Conservation (phyloP, 345 rosid species). For the Citrus australasica region DNA sequence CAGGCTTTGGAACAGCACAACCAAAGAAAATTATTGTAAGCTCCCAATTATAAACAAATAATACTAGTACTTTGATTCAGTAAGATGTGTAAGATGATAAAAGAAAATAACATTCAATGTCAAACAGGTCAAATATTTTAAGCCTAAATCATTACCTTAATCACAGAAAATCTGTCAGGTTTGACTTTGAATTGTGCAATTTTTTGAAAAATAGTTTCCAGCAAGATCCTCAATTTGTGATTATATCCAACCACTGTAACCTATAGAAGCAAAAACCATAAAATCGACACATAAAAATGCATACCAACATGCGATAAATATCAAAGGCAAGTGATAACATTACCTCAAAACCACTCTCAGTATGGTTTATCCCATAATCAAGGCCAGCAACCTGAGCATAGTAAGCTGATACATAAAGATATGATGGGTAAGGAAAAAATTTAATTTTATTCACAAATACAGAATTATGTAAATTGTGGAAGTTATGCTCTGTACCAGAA, state of each 20-base stretch:
- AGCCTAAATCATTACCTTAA: conserved; percentile 53
- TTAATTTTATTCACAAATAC: background rate
- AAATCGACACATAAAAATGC: background rate
- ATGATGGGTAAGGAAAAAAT: background rate
- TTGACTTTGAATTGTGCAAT: conserved; percentile 74
- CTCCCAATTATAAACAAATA: background rate
- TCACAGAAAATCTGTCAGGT: conserved; percentile 77
- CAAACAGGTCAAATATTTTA: background rate
- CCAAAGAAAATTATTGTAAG: background rate
- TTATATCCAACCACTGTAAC: conserved; percentile 81
- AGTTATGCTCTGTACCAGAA: too few relatives aligned
- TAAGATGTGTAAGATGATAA: background rate
- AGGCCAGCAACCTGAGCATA: conserved; percentile 95
- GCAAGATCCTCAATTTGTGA: conserved; percentile 75
- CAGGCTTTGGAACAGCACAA: background rate
- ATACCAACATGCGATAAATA: background rate
- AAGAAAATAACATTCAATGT: background rate
- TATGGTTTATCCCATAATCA: conserved; percentile 45
- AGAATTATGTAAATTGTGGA: background rate
- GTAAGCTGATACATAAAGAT: conserved; percentile 60
- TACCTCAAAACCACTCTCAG: conserved; percentile 79
- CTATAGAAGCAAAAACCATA: conserved; percentile 30
- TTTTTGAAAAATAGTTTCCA: conserved; percentile 65
- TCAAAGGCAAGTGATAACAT: background rate
- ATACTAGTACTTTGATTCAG: too few relatives aligned